Evolutionary conservation across 257 asterid genomes (phyloP), one percentile per base, ranked within the genome.

Genomic region (Solanum sejunctum): DNA sequence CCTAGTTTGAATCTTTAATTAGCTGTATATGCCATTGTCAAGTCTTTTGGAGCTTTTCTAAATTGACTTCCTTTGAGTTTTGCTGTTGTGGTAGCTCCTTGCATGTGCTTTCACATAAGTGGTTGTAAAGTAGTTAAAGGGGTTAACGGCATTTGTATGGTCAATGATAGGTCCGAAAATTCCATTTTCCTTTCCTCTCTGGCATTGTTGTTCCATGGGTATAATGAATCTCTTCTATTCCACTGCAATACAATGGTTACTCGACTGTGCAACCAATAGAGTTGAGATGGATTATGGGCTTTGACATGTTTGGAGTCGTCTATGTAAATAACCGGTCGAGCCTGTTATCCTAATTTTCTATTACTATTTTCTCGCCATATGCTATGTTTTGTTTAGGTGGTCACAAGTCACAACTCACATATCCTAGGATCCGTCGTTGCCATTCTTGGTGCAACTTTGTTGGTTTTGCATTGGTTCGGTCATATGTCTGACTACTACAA

Each of bases 141-240:
- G 41, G 21, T 73, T 16, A 36, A 73, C 36, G 21, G 81, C 81
- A 73, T 73, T 13, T 73, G 18, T 45, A 47, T 73, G 81, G n/a
- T 45, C 36, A 12, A 7, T 12, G 26, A 18, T 6, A 71, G 93
- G 75, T 64, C 93, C 92, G 92, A 92, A 91, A 83, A 92, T 84
- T 83, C 96, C 6, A 4, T 85, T 83, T 92, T 93, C 26, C 91
- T 91, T 93, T 81, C 93, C 97, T 85, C 97, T 88, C 96, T 95
- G 75, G 49, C 75, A 32, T 3, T 67, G 75, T 67, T 32, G 43
- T 56, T 67, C 96, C 97, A 86, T 93, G 96, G 60, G 70, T 89
- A 9, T 90, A 90, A 73, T 94, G 97, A 84, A 93, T 94, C 84
- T 94, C 95, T 89, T 94, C 93, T 52, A 94, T 86, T 83, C 92